Percentiles rank a stretch among this genome's conserved stretches.
These are phyloP conservation scores for Cyberlindnera nakhonratchasimensis DNA, from an alignment of 805 yeast genomes.

Conservation along the genomic window DNA sequence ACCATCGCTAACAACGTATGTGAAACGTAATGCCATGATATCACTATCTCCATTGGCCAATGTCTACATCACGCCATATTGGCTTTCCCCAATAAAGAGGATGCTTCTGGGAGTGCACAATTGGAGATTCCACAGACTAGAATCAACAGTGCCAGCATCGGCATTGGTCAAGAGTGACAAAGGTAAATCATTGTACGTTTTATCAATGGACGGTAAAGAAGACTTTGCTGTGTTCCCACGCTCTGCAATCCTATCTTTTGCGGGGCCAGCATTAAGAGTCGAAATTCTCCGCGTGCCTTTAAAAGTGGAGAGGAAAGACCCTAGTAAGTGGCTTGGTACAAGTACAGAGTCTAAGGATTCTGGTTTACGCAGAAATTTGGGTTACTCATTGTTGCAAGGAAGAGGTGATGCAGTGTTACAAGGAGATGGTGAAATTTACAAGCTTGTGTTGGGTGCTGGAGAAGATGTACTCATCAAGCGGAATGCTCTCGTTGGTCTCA, in stretches of 20 bases:
- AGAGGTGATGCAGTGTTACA: conserved; percentile 54
- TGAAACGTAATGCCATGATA: conserved; percentile 47
- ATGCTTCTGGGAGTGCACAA: conserved; percentile 42
- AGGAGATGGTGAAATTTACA: conserved; percentile 54
- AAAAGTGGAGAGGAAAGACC: conserved; percentile 38
- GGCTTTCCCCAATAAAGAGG: conserved; percentile 38
- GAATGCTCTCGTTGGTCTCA: conserved; percentile 45
- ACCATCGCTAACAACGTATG: conserved; percentile 53
- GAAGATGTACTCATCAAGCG: conserved; percentile 49
- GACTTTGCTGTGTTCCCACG: conserved; percentile 61
- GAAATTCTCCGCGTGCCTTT: conserved; percentile 33
- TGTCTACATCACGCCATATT: conserved; percentile 6
- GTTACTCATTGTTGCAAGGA: conserved; percentile 50
- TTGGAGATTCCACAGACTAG: conserved; percentile 44
- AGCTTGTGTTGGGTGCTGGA: conserved; percentile 38
- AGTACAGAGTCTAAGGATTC: conserved; percentile 12
- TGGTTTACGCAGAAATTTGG: conserved; percentile 27
- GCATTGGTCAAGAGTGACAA: conserved; percentile 14
- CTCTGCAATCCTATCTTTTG: conserved; percentile 45
- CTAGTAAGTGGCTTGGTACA: conserved; percentile 26
- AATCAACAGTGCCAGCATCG: conserved; percentile 31
- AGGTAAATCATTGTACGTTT: conserved; percentile 13
- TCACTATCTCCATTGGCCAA: conserved; percentile 31
- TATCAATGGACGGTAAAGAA: conserved; percentile 51
- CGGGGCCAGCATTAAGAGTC: conserved; percentile 50